A percentile compares a stretch with the other conserved stretches of the same genome.
phyloP scores from a whole-genome alignment of 1,139 yeast genomes.

The Scheffersomyces illinoinensis region DNA sequence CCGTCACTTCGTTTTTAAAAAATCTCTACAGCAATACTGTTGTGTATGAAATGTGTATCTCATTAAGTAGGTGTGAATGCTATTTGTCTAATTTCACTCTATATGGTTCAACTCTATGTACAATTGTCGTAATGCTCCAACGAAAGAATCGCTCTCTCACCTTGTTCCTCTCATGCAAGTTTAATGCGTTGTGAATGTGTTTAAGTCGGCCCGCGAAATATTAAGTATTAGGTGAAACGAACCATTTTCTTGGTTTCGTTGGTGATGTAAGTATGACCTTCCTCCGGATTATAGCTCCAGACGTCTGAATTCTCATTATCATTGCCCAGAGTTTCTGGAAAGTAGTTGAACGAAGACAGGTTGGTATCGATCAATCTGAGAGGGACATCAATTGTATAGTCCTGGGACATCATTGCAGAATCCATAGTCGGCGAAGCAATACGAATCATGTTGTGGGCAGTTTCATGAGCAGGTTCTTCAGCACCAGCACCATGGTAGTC shows the following conservation, averaged over 20 bases:
- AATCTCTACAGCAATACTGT: background rate
- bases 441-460: background rate
- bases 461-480: background rate
- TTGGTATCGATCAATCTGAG: constrained; percentile 3
- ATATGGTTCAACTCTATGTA: background rate
- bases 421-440: background rate
- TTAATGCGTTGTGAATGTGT: background rate
- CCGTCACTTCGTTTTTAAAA: background rate
- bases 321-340: background rate
- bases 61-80: constrained; percentile 2
- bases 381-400: background rate
- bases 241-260: constrained; percentile 5
- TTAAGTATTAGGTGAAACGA: constrained; percentile 2
- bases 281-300: constrained; percentile 13
- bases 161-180: background rate
- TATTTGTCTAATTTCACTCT: background rate
- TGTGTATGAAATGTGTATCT: background rate
- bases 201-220: background rate
- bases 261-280: constrained; percentile 4
- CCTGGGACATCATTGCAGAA: background rate
- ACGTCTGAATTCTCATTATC: constrained; percentile 5
- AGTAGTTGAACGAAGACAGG: constrained; percentile 6
- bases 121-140: background rate
- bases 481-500: background rate
- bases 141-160: background rate